phyloP scores from a whole-genome alignment of 306 rosid genomes.

The Rosa chinensis region DNA sequence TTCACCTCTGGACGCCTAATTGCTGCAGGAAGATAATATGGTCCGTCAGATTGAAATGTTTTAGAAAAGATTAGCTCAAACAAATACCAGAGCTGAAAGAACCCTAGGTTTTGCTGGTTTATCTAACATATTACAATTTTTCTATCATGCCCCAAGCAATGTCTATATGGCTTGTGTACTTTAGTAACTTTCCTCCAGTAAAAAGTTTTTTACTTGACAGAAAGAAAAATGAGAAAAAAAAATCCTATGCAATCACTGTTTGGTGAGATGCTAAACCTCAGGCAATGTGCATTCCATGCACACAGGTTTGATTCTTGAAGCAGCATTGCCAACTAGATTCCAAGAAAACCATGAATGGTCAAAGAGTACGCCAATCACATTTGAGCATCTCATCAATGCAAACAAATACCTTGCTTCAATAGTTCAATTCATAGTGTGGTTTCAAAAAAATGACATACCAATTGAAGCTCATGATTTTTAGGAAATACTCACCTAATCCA shows the following conservation, averaged over 20 bases:
- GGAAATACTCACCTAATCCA: conserved; percentile 68
- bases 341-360: not conserved
- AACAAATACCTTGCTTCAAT: not conserved
- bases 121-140: not conserved
- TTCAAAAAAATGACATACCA: not conserved
- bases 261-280: not conserved
- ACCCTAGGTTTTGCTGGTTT: not conserved
- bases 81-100: not conserved
- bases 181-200: not conserved
- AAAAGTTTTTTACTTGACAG: not conserved
- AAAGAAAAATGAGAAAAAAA: not conserved
- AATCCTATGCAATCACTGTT: not conserved
- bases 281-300: not conserved
- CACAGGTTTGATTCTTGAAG: not conserved
- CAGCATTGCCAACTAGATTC: not conserved
- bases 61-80: conserved; percentile 6
- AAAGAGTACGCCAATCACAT: not conserved
- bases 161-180: not conserved
- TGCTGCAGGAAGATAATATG: conserved; percentile 5
- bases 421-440: not conserved
- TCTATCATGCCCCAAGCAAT: not conserved
- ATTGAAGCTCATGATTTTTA: not conserved
- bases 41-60: conserved; percentile 39
- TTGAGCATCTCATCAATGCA: not conserved
- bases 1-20: conserved; percentile 53